Evolutionary conservation across 177 flowering plant species (phyloP).

Genomic region (Telopea speciosissima): DNA sequence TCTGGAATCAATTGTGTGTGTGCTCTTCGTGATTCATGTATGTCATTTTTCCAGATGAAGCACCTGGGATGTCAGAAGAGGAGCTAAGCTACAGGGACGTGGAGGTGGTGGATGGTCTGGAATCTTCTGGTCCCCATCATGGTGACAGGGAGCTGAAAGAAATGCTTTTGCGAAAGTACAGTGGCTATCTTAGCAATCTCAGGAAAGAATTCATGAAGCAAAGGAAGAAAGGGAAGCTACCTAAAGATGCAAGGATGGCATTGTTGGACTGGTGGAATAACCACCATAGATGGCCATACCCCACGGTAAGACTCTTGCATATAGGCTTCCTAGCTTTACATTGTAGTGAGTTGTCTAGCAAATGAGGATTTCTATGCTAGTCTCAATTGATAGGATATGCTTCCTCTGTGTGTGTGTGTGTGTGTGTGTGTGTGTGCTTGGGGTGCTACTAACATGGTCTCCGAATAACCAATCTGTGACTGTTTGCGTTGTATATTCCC

Average conservation of each 20-base stretch:
- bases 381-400: no score
- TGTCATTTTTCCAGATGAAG: slow-evolving; percentile 21
- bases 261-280: neutral
- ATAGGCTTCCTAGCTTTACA: no score
- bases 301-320: neutral
- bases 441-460: no score
- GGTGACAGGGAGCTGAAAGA: neutral
- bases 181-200: neutral
- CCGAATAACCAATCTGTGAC: no score
- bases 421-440: no score
- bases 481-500: no score
- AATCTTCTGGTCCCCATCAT: neutral
- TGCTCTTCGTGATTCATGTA: neutral
- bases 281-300: neutral
- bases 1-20: no score
- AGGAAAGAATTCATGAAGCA: slow-evolving; percentile 1
- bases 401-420: no score
- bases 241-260: neutral
- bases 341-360: no score
- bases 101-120: neutral
- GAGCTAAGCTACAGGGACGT: slow-evolving; percentile 9
- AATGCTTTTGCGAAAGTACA: neutral
- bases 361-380: no score
- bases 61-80: slow-evolving; percentile 30
- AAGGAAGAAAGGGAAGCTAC: neutral